Evolutionary conservation across 169 alveolate genomes (phyloP).

Genomic region (Babesia bovis): DNA sequence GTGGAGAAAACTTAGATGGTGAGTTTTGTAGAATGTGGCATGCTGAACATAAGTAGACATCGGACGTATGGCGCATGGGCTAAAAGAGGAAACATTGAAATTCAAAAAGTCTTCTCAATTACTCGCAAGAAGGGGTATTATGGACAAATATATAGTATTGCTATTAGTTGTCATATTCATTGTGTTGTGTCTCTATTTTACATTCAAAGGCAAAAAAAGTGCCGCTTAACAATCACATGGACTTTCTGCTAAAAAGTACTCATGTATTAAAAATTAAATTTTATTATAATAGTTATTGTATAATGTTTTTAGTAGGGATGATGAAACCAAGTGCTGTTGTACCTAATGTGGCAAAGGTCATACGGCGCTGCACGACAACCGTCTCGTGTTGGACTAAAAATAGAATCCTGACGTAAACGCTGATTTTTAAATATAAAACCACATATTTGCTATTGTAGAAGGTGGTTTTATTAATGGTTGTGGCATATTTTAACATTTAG

Average conservation of each 20-base stretch:
- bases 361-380: slow-evolving; percentile 28
- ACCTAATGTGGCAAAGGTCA: slow-evolving; percentile 4
- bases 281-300: too few relatives aligned
- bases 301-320: background rate
- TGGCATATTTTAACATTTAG: background rate
- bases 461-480: background rate
- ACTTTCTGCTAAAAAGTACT: background rate
- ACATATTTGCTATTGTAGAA: background rate
- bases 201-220: slow-evolving; percentile 2
- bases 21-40: background rate
- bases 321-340: background rate
- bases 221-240: background rate
- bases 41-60: slow-evolving; percentile 27
- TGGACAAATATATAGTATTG: slow-evolving; percentile 32
- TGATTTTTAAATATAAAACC: background rate
- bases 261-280: background rate
- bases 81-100: slow-evolving; percentile 48
- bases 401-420: background rate
- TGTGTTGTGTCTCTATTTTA: slow-evolving; percentile 13
- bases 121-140: slow-evolving; percentile 12
- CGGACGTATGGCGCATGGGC: slow-evolving; percentile 78
- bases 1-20: slow-evolving; percentile 82
- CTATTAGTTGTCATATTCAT: slow-evolving; percentile 1
- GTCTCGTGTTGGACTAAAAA: slow-evolving; percentile 23
- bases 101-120: slow-evolving; percentile 47